phyloP scores from a whole-genome alignment of 164 flowering plant species.

The Aristolochia fimbriata region DNA sequence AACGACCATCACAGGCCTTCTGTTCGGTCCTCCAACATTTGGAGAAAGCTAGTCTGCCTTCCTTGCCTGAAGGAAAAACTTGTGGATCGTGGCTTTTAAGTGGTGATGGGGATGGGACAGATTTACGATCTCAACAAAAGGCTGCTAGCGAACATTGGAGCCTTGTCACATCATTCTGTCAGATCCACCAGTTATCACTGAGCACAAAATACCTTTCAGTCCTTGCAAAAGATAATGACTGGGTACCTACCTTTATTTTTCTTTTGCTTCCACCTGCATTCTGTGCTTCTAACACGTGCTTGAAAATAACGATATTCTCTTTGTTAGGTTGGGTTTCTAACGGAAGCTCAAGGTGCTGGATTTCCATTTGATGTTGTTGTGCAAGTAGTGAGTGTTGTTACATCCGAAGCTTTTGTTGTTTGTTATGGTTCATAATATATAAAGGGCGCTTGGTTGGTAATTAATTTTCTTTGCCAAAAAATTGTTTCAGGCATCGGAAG shows the following conservation, averaged over 20 bases:
- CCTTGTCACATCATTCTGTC: slow-evolving; percentile 77
- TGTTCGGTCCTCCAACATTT: slow-evolving; percentile 73
- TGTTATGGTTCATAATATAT: neutral
- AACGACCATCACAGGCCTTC: slow-evolving; percentile 40
- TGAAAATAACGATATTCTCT: slow-evolving; percentile 3
- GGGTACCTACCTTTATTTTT: slow-evolving; percentile 45
- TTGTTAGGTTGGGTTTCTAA: slow-evolving; percentile 77
- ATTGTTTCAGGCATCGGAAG: slow-evolving; percentile 65
- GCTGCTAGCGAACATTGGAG: slow-evolving; percentile 81
- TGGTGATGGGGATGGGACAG: slow-evolving; percentile 75
- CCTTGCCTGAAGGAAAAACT: slow-evolving; percentile 39
- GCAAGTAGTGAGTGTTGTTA: slow-evolving; percentile 50
- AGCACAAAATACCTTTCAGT: slow-evolving; percentile 85
- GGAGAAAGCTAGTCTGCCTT: slow-evolving; percentile 83
- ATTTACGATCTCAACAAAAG: slow-evolving; percentile 70
- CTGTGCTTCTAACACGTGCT: neutral
- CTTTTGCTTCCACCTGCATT: neutral
- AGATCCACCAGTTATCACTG: slow-evolving; percentile 74
- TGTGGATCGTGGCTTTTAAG: slow-evolving; percentile 83
- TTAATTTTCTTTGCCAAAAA: neutral
- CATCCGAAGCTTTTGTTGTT: neutral
- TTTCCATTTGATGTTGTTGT: slow-evolving; percentile 57
- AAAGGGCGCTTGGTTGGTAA: neutral
- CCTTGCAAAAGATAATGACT: slow-evolving; percentile 90
- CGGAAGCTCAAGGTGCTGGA: slow-evolving; percentile 88